Base-by-base conservation (phyloP, 805 yeast genomes). In the Myxozyma geophila region DNA sequence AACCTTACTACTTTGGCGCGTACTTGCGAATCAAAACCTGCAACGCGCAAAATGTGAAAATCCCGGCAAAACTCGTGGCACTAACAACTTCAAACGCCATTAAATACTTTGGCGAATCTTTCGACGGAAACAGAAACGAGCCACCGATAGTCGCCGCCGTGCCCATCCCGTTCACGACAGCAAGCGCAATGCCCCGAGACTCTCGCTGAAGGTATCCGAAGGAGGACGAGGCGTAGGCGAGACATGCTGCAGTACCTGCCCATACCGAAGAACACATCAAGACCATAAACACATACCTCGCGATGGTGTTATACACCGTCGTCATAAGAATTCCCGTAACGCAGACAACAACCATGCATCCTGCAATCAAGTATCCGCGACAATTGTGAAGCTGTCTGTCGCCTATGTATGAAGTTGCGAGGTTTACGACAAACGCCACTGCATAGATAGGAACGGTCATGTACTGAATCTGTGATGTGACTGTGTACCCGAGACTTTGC, bases 51-150 rank as follows among this genome's bases (percentile, higher is more conserved):
- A 62, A 62, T 15, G 54, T 52, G 13, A 59, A 53, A 35, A 62
- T 59, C 7, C 66, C 66, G 2, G 40, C 23, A 39, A 62, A 62
- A 33, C 59, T 52, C 9, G 56, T 39, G 4, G 63, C 66, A 1
- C 65, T 53, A 7, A 62, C 58, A 15, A 63, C 63, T 2, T 60
- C 47, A 19, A 63, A 63, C 0, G 65, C 66, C 63, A 63, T 63
- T n/a, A 59, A 48, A 54, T 63, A 63, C 54, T 59, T 63, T 19
- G 66, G 66, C 35, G 54, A 35, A 23, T 63, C 66, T 35, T 54
- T 48, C 7, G 23, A 35, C 10, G 66, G 63, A 21, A 59, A 63
- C 49, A 62, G 40, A 23, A 59, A 59, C 17, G 63, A 47, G 35
- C 60, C 60, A 10, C 48, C 53, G 28, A 63, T 59, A 1, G 66